A percentile compares a stretch with the other conserved stretches of the same genome.
Conservation (phyloP, 148 eudicot genomes). For the Heliosperma pusillum region DNA sequence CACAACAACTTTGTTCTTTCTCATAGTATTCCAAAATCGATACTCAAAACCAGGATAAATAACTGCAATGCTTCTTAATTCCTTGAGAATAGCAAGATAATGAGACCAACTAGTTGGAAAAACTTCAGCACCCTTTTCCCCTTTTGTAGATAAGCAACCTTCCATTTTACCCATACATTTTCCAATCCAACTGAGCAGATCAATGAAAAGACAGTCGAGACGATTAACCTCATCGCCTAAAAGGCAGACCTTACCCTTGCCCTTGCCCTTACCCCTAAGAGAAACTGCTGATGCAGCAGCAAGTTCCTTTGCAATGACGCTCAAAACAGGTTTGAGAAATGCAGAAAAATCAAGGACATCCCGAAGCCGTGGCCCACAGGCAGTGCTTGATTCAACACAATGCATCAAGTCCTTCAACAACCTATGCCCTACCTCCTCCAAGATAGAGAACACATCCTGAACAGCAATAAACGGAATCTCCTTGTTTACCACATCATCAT, state of each 20-base stretch:
- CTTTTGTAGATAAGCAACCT: conserved; percentile 13
- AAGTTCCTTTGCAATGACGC: conserved; percentile 26
- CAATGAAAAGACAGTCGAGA: conserved; percentile 36
- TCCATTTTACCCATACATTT: conserved; percentile 46
- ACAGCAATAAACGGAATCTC: conserved; percentile 20
- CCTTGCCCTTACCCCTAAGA: conserved; percentile 13
- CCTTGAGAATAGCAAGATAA: conserved; percentile 69
- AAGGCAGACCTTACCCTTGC: not conserved
- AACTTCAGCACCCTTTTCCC: conserved; percentile 27
- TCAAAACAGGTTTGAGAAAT: conserved; percentile 43
- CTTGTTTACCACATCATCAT: not conserved
- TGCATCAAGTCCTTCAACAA: conserved; percentile 33
- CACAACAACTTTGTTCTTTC: conserved; percentile 40
- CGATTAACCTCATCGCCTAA: conserved; percentile 32
- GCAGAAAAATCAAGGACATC: conserved; percentile 64
- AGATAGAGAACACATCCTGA: conserved; percentile 48
- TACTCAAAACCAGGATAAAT: conserved; percentile 43
- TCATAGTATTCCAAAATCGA: conserved; percentile 48
- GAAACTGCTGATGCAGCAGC: conserved; percentile 13
- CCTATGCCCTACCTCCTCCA: conserved; percentile 47
- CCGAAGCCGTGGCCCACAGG: conserved; percentile 19
- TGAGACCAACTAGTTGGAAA: conserved; percentile 38
- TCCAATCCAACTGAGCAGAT: conserved; percentile 40
- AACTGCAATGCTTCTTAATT: conserved; percentile 41
- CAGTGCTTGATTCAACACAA: conserved; percentile 18